Conservation (phyloP, 306 rosid species). For the Citrullus colocynthis region DNA sequence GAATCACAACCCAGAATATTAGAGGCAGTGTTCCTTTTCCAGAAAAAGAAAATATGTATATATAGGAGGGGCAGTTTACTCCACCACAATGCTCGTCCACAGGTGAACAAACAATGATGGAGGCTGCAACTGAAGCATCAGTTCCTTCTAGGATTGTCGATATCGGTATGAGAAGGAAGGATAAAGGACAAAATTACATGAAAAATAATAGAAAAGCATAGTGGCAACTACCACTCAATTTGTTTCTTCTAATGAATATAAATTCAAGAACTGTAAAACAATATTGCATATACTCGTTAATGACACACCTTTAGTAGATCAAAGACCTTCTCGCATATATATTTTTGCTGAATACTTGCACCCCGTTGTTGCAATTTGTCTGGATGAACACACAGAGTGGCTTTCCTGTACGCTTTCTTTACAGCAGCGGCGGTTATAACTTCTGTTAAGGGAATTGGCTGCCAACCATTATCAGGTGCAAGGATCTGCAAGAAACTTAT, state of each 20-base stretch:
- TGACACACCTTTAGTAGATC: conserved; percentile 82
- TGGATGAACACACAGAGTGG: conserved; percentile 91
- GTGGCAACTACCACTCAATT: neutral
- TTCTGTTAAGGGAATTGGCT: conserved; percentile 75
- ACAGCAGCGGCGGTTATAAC: conserved; percentile 89
- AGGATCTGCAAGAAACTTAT: conserved; percentile 49
- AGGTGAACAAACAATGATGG: neutral
- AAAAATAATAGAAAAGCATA: neutral
- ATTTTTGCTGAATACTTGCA: conserved; percentile 81
- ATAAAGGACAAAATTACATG: neutral
- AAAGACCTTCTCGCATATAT: conserved; percentile 83
- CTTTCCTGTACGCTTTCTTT: conserved; percentile 92
- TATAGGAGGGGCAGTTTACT: neutral
- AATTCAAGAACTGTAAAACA: neutral
- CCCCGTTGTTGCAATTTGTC: conserved; percentile 93
- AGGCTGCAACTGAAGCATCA: neutral
- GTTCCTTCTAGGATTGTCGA: neutral
- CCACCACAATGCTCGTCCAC: neutral
- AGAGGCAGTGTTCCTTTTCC: neutral
- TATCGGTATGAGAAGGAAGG: neutral
- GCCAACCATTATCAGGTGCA: conserved; percentile 89
- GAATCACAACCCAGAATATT: neutral
- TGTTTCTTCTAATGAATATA: neutral
- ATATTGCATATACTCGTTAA: neutral
- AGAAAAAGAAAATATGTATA: too few species aligned